Evolutionary conservation across 768 basidiomycete species (phyloP), one percentile per base, ranked within the genome.

Genomic region (Agaricus blazei): DNA sequence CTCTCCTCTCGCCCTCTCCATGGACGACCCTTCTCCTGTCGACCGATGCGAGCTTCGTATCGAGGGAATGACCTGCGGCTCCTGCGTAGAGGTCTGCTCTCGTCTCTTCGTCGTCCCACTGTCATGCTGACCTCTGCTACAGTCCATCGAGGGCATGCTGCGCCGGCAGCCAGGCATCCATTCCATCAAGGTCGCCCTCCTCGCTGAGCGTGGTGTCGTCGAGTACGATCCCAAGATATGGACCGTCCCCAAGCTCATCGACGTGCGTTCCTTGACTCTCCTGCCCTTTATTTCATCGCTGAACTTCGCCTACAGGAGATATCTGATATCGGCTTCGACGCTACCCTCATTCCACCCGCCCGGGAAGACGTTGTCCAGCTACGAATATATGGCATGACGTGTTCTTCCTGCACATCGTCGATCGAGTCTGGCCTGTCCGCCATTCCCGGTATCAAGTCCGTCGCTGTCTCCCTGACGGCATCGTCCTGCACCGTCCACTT

Each of bases 111-210:
- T 31, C 34, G 23, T 26, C 26, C 8, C 37, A 26, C 9, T 37
- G 26, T 1, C 38, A 14, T 26, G 11, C 37, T 28, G 37, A 28
- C 14, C 24, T 8, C n/a, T 27, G 41, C 36, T 26, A 11, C 59
- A 92, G 87, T 83, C 89, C 12, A 94, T 95, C 54, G 93, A 96
- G 67, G 83, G 85, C 40, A 88, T 88, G 76, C 79, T 96, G 23
- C 76, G 85, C 64, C 76, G 75, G 15, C 91, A 95, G 67, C 73
- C 83, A n/a, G 97, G 97, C n/a, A 94, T 99, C 49, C 72, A 84
- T 58, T 90, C 87, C 9, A 72, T 97, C 58, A 93, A 93, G 66
- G 94, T 99, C n/a, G 95, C 95, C 24, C 79, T 99, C n/a, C 80
- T 99, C 26, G 93, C 97, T 11, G 96, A 99, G 69, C 85, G 96